phyloP scores from a whole-genome alignment of 192 early-diverging fungal species.

The Mortierella antarctica region DNA sequence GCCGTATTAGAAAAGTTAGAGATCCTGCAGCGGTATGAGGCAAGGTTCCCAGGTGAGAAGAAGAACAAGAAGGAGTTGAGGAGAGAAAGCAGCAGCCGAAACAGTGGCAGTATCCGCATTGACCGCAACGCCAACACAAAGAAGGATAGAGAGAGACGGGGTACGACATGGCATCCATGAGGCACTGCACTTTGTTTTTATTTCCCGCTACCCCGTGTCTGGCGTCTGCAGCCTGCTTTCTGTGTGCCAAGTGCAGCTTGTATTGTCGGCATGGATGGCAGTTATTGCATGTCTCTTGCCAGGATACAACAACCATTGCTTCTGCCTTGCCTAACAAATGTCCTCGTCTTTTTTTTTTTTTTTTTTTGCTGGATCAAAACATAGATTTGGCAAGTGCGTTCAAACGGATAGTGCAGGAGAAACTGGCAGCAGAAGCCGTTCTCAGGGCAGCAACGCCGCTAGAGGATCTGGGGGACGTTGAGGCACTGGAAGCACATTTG shows the following conservation, averaged over 20 bases:
- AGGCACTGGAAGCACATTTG: constrained; percentile 52
- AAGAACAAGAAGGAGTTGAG: constrained; percentile 6
- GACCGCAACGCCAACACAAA: neutral
- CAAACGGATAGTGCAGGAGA: constrained; percentile 50
- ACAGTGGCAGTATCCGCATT: too few relatives aligned
- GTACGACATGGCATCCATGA: too few relatives aligned
- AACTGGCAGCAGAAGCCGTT: constrained; percentile 39
- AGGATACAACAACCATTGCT: too few relatives aligned
- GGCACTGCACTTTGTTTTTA: neutral
- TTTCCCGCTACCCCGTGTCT: neutral
- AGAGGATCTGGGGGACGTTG: constrained; percentile 47
- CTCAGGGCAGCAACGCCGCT: constrained; percentile 43
- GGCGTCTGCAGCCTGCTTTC: too few relatives aligned
- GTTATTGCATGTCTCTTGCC: too few relatives aligned
- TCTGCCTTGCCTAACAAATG: too few relatives aligned
- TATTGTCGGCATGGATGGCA: too few relatives aligned
- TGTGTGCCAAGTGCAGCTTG: too few relatives aligned
- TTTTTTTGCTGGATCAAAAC: neutral
- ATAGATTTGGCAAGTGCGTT: constrained; percentile 47
- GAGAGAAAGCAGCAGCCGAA: constrained; percentile 4
- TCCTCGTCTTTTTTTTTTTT: neutral
- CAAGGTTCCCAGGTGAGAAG: constrained; percentile 55
- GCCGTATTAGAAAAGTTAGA: constrained; percentile 47
- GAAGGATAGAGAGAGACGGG: too few relatives aligned
- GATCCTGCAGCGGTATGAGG: constrained; percentile 51